Evolutionary conservation across 2,329 filamentous ascomycete genomes (phyloP).

Genomic region (Colletotrichum phormii): DNA sequence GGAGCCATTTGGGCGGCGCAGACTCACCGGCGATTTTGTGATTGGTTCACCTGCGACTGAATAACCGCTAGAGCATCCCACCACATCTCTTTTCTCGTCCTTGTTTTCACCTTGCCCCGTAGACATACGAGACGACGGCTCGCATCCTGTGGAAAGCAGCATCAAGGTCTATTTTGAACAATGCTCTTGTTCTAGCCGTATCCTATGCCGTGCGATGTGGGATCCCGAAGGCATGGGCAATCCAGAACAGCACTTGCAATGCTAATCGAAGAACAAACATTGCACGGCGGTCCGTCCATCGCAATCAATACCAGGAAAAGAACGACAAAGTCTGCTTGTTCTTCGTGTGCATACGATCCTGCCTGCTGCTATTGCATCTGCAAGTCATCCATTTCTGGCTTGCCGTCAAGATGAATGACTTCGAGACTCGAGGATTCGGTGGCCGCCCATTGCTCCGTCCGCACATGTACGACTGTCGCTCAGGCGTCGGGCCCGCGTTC

Average conservation of each 20-base stretch:
- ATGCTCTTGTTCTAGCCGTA: neutral
- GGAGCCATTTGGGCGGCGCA: neutral
- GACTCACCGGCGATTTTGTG: constrained; percentile 19
- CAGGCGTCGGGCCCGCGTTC: neutral
- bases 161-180: neutral
- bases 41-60: constrained; percentile 21
- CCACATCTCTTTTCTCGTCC: neutral
- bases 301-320: neutral
- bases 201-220: neutral
- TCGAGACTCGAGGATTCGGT: neutral
- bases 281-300: neutral
- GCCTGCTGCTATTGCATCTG: neutral
- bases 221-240: neutral
- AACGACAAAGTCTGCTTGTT: neutral
- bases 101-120: neutral
- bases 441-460: neutral
- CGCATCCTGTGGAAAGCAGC: neutral
- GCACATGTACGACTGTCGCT: neutral
- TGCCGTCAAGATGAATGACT: neutral
- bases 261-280: neutral
- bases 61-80: constrained; percentile 9
- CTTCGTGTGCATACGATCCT: neutral
- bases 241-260: neutral
- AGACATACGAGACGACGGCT: neutral
- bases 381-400: neutral